Base-by-base conservation (phyloP, 1,139 yeast genomes). In the Yamadazyma spencermartinsiae region DNA sequence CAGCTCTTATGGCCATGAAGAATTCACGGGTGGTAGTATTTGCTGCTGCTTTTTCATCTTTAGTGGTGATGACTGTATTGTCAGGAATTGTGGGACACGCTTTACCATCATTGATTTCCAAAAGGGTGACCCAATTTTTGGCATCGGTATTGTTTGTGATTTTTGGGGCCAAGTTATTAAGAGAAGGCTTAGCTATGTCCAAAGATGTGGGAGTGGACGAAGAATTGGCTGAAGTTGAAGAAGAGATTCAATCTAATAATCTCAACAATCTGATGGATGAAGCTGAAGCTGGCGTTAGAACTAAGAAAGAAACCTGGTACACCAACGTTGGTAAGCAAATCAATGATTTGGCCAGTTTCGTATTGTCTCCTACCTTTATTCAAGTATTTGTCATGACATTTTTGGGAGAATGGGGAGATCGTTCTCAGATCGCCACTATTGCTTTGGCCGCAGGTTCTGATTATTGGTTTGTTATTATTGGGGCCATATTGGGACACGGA, bases 371-470 rank as follows among this genome's bases (percentile, higher is more conserved):
- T 2, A 68, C 82, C 12, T 92, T 96, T 90, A 85, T 90, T 50
- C 97, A 92, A 66, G 94, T 92, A 4, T 92, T 92, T 59, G 81
- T 83, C 38, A 90, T 94, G 98, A 88, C 96, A 2, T 94, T 94
- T 60, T 70, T 92, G 40, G 98, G 97, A 42, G 99, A 92, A 68
- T 89, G 98, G 95, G 99, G 99, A 36, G 99, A 92, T 62, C 81
- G 98, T 55, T 89, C 97, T 11, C 99, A 92, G 65, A 88, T 92
- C 39, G 96, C 98, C 27, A 94, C 97, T 31, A 89, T 92, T 55
- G 98, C 98, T 37, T 86, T 92, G 95, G 98, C 98, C 35, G 96
- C 98, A 1, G 97, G 97, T 28, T 82, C 89, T 27, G 87, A 89
- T 60, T 92, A 88, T 66, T 82, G 95, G 92, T 74, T 74, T 55